phyloP scores from a whole-genome alignment of 2,329 filamentous ascomycete species.

The Talaromyces sp. region DNA sequence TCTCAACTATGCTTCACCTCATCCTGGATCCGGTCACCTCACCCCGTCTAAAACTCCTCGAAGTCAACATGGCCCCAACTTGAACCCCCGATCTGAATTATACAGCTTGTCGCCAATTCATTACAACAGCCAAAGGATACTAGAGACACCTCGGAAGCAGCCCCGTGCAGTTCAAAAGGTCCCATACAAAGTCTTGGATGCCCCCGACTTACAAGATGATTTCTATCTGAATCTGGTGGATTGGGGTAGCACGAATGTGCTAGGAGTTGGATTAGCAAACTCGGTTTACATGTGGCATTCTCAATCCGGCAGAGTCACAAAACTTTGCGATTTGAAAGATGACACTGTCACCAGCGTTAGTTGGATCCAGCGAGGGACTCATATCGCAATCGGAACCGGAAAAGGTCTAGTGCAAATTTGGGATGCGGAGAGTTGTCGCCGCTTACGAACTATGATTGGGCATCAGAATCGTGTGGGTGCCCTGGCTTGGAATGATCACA shows the following conservation, averaged over 20 bases:
- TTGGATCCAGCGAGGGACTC: constrained; percentile 93
- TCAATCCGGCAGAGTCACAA: constrained; percentile 81
- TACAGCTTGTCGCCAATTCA: constrained; percentile 95
- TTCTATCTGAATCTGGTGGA: constrained; percentile 98
- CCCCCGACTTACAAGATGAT: constrained; percentile 91
- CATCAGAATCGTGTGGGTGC: constrained; percentile 91
- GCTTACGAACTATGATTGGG: constrained; percentile 91
- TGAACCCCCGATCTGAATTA: constrained; percentile 85
- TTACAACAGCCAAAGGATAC: constrained; percentile 86
- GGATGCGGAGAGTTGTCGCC: constrained; percentile 82
- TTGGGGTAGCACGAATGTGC: constrained; percentile 91
- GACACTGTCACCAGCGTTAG: constrained; percentile 95
- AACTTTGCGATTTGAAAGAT: constrained; percentile 85
- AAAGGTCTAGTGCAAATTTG: constrained; percentile 96
- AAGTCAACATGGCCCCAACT: constrained; percentile 77
- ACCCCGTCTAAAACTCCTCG: constrained; percentile 87
- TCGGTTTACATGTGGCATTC: constrained; percentile 99
- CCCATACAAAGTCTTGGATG: constrained; percentile 95
- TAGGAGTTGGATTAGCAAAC: constrained; percentile 86
- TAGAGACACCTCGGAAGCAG: constrained; percentile 82
- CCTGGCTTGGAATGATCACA: constrained; percentile 96
- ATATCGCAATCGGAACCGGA: constrained; percentile 89
- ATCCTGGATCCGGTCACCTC: constrained; percentile 70
- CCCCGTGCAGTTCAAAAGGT: constrained; percentile 91
- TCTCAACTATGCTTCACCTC: constrained; percentile 81